Evolutionary conservation across 1,284 basidiomycete species (phyloP).

Genomic region (Naganishia liquefaciens): DNA sequence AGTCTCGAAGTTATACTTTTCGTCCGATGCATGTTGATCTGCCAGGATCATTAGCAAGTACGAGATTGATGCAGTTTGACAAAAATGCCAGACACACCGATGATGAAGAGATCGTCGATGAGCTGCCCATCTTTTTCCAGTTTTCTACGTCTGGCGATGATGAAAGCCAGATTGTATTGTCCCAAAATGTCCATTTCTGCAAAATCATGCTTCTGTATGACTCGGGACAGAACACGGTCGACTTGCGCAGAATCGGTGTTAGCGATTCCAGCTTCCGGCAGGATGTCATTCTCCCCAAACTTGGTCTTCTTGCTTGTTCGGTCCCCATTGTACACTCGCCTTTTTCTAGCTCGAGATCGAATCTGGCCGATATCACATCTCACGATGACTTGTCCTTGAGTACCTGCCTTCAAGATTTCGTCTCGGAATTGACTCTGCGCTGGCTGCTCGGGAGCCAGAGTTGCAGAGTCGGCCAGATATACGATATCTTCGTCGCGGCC

Average conservation of each 20-base stretch:
- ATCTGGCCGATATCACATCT: constrained; percentile 45
- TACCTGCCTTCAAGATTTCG: constrained; percentile 43
- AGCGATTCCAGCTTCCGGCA: constrained; percentile 61
- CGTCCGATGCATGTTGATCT: constrained; percentile 67
- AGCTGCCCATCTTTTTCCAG: constrained; percentile 34
- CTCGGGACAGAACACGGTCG: constrained; percentile 73
- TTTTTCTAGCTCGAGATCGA: constrained; percentile 30
- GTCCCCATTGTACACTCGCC: constrained; percentile 28
- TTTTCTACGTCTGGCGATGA: constrained; percentile 63
- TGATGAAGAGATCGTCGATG: constrained; percentile 84
- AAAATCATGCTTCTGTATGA: constrained; percentile 89
- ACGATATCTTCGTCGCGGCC: constrained; percentile 17
- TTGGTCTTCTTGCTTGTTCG: constrained; percentile 1
- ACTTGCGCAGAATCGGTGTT: constrained; percentile 65
- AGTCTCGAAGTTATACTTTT: constrained; percentile 98
- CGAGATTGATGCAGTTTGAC: too few relatives aligned
- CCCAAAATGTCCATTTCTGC: constrained; percentile 79
- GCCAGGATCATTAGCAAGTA: too few relatives aligned
- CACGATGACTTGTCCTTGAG: constrained; percentile 44
- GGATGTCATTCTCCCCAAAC: constrained; percentile 19
- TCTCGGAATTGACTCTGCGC: constrained; percentile 38
- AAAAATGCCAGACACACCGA: constrained; percentile 83
- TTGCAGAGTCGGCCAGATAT: constrained; percentile 6
- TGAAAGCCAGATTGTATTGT: constrained; percentile 96
- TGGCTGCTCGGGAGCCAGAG: background rate